Conservation (phyloP, 495 filamentous ascomycete genomes). For the Aspergillus leporis region DNA sequence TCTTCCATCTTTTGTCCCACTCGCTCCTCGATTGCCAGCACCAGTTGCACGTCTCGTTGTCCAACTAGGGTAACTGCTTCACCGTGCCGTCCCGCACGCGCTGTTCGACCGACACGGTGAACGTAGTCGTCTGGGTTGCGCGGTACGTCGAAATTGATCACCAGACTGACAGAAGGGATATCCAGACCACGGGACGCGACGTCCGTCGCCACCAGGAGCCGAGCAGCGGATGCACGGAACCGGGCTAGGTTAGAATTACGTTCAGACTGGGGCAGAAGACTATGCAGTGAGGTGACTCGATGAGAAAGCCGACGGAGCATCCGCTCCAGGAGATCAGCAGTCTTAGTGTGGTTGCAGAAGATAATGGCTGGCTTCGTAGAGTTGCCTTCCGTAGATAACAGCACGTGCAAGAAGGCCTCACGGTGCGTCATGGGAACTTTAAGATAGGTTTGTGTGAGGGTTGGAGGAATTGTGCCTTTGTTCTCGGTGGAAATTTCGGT, state of each 20-base stretch:
- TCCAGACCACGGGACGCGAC: slow-evolving; percentile 95
- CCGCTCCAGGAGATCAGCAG: slow-evolving; percentile 85
- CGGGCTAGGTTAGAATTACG: slow-evolving; percentile 83
- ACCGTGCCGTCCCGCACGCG: slow-evolving; percentile 81
- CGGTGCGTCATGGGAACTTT: slow-evolving; percentile 85
- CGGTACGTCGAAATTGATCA: slow-evolving; percentile 94
- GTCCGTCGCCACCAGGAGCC: slow-evolving; percentile 92
- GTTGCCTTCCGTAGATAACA: slow-evolving; percentile 80
- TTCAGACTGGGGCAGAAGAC: slow-evolving; percentile 76
- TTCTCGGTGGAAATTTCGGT: slow-evolving; percentile 81
- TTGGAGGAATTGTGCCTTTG: slow-evolving; percentile 68
- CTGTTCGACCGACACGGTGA: slow-evolving; percentile 92
- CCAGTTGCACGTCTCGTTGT: slow-evolving; percentile 84
- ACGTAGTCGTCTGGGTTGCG: slow-evolving; percentile 97
- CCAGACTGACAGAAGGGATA: slow-evolving; percentile 86
- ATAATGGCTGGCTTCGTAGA: slow-evolving; percentile 75
- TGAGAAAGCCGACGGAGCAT: slow-evolving; percentile 81
- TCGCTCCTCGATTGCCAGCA: slow-evolving; percentile 82
- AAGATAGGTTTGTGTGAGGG: slow-evolving; percentile 80
- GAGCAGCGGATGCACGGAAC: slow-evolving; percentile 88
- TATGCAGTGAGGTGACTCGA: slow-evolving; percentile 88
- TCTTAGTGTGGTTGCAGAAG: slow-evolving; percentile 90
- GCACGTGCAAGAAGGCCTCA: slow-evolving; percentile 89
- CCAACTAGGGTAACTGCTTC: slow-evolving; percentile 87
- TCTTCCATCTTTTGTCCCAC: slow-evolving; percentile 78